Evolutionary conservation across 768 basidiomycete species (phyloP), one percentile per base, ranked within the genome.

Genomic region (Pleurotus platypus): DNA sequence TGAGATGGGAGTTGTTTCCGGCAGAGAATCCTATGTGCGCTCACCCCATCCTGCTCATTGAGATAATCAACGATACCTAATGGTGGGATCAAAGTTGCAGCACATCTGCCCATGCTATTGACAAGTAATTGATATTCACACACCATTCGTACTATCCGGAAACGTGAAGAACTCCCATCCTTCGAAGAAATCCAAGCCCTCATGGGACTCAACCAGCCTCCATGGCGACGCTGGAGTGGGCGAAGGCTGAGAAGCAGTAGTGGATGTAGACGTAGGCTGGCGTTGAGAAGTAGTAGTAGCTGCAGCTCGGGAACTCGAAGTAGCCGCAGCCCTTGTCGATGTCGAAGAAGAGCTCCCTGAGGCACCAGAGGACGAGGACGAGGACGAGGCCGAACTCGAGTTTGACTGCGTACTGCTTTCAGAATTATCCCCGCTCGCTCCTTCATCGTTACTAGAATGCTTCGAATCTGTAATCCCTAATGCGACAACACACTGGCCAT

Each of bases 151-250:
- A 4, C 93, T 92, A 74, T 96, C 94, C 8, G 74, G 62, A 30
- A 62, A 69, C 7, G 78, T 81, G 66, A 75, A 86, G 73, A 95
- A 95, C 62, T 80, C 66, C 88, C 89, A 95, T 46, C 85, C 87
- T 64, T 90, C 75, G 60, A 94, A 96, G 76, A 97, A 97, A 42
- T 76, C 77, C 46, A 71, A 74, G n/a, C 92, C 93, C 48, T 78
- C 84, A 69, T 87, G 85, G 13, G 75, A 74, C 61, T 85, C 78
- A 12, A 74, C 70, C 48, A 88, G 72, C 54, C 81, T 81, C 85
- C 85, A 87, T 16, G 78, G 73, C 2, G 85, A 85, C 38, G 76
- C 67, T 2, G 75, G 57, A 30, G 42, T 24, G 8, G 30, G 30
- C 11, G 30, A 0, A 9, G 30, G 30, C 2, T 35, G 30, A 30